Conservation (phyloP, 495 filamentous ascomycete species). For the Podospora comata region DNA sequence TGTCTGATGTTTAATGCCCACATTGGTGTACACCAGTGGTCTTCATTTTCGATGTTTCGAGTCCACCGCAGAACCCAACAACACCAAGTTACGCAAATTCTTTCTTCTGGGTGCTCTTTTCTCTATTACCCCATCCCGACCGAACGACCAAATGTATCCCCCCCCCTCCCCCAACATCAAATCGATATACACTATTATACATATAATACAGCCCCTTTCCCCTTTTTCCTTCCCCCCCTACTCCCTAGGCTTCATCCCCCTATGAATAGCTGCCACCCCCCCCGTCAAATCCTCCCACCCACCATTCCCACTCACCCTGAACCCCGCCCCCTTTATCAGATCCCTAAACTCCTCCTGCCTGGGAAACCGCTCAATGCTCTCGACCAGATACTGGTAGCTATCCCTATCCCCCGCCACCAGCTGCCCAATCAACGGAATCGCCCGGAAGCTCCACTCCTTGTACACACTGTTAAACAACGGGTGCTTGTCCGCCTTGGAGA, state of each 20-base stretch:
- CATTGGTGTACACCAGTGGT: no score
- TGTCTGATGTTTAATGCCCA: no score
- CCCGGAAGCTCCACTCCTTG: conserved; percentile 92
- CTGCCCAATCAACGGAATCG: conserved; percentile 93
- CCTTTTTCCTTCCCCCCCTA: conserved; percentile 2
- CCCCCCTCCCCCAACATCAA: neutral
- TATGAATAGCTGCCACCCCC: conserved; percentile 93
- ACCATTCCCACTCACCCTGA: conserved; percentile 74
- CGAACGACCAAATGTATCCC: neutral
- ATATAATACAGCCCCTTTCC: conserved; percentile 10
- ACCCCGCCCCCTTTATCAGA: conserved; percentile 89
- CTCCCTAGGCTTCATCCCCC: conserved; percentile 80
- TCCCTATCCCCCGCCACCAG: conserved; percentile 90
- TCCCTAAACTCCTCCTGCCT: conserved; percentile 74
- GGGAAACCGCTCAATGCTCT: conserved; percentile 95
- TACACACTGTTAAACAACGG: conserved; percentile 78
- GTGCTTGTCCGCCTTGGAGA: conserved; percentile 72
- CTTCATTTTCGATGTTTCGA: no score
- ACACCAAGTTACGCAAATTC: no score
- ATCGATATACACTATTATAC: neutral
- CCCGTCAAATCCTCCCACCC: conserved; percentile 86
- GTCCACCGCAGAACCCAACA: no score
- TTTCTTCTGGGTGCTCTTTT: neutral
- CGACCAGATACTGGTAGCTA: conserved; percentile 97
- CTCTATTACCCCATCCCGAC: neutral